Percentiles rank a stretch among this genome's conserved stretches.
Conservation (phyloP, 164 flowering plant genomes). For the Houttuynia cordata region DNA sequence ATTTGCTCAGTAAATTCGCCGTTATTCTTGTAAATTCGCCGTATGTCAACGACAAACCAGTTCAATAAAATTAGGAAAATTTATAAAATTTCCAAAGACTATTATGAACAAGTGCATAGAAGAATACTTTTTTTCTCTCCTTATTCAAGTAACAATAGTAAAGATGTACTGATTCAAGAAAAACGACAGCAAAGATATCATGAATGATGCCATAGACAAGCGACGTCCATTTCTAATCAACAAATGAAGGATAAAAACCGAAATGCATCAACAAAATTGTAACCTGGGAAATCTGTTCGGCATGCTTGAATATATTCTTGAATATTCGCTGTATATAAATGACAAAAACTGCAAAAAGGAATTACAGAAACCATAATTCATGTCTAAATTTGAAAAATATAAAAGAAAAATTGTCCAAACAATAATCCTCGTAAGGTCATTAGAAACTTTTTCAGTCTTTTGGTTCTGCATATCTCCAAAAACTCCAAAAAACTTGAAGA, state of each 20-base stretch:
- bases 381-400: no score
- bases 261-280: neutral
- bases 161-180: no score
- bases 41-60: constrained; percentile 45
- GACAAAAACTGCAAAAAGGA: constrained; percentile 58
- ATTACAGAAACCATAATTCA: constrained; percentile 1
- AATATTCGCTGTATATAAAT: constrained; percentile 66
- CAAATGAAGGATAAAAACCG: neutral
- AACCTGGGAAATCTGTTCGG: constrained; percentile 94
- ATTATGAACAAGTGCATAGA: no score
- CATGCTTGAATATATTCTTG: constrained; percentile 78
- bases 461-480: neutral
- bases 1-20: constrained; percentile 86
- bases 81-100: no score
- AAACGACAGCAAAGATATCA: neutral
- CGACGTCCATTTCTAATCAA: neutral
- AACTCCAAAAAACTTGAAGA: neutral
- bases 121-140: no score
- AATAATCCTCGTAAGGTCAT: neutral
- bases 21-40: constrained; percentile 75
- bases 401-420: no score
- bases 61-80: no score
- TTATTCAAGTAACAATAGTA: no score
- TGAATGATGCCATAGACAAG: neutral
- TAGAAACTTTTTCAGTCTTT: neutral